Evolutionary conservation across 2,329 filamentous ascomycete species (phyloP).

Genomic region (Claviceps pusilla): DNA sequence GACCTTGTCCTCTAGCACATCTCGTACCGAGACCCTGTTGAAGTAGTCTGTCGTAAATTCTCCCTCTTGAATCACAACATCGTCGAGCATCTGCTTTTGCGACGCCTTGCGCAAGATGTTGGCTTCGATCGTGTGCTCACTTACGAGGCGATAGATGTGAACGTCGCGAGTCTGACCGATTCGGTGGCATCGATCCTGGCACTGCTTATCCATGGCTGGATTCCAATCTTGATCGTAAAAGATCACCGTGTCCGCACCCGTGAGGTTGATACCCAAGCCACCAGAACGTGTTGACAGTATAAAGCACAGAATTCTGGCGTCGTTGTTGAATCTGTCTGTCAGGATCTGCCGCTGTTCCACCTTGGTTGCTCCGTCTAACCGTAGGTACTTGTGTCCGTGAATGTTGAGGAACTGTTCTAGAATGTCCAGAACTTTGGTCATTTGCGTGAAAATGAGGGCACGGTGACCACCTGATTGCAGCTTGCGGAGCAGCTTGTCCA

Average conservation of each 20-base stretch:
- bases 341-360: conserved; percentile 90
- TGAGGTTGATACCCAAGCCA: conserved; percentile 89
- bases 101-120: conserved; percentile 95
- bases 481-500: conserved; percentile 72
- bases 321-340: conserved; percentile 92
- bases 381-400: conserved; percentile 90
- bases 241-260: conserved; percentile 91
- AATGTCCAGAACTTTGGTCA: conserved; percentile 97
- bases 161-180: conserved; percentile 97
- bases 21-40: conserved; percentile 59
- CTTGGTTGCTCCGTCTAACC: conserved; percentile 90
- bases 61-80: conserved; percentile 95
- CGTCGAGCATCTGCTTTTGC: conserved; percentile 94
- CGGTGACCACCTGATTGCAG: conserved; percentile 84
- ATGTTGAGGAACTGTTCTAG: conserved; percentile 96
- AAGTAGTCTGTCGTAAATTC: conserved; percentile 97
- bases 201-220: conserved; percentile 98
- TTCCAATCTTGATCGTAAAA: conserved; percentile 99
- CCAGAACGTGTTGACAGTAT: conserved; percentile 91
- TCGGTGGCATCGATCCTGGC: conserved; percentile 90
- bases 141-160: conserved; percentile 89
- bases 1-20: conserved; percentile 48
- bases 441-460: conserved; percentile 95
- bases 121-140: conserved; percentile 89
- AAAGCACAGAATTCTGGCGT: conserved; percentile 82